A percentile compares a stretch with the other conserved stretches of the same genome.
phyloP scores from a whole-genome alignment of 805 yeast species.

The Saccharomycopsis oosterbeekiorum region DNA sequence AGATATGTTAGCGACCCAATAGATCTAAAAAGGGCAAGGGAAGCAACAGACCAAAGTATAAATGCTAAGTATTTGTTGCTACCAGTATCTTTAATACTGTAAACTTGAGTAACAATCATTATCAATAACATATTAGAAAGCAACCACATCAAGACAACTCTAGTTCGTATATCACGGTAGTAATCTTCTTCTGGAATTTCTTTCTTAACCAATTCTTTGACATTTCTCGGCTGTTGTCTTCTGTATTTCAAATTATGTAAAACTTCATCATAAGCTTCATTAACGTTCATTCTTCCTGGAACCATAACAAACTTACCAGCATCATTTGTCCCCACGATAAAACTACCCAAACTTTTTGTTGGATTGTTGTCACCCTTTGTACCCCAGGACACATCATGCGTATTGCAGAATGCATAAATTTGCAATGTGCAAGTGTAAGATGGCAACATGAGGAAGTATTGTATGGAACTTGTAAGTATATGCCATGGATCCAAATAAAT shows the following conservation, averaged over 20 bases:
- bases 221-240: slow-evolving; percentile 47
- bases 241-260: slow-evolving; percentile 63
- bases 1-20: slow-evolving; percentile 71
- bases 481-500: slow-evolving; percentile 96
- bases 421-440: slow-evolving; percentile 87
- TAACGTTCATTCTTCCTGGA: slow-evolving; percentile 63
- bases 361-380: slow-evolving; percentile 87
- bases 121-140: slow-evolving; percentile 69
- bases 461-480: slow-evolving; percentile 73
- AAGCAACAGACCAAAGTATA: slow-evolving; percentile 89
- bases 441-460: slow-evolving; percentile 84
- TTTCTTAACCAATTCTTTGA: slow-evolving; percentile 31
- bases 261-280: slow-evolving; percentile 70
- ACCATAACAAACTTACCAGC: slow-evolving; percentile 77
- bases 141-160: slow-evolving; percentile 95
- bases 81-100: slow-evolving; percentile 51
- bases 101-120: slow-evolving; percentile 82
- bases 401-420: slow-evolving; percentile 94
- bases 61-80: slow-evolving; percentile 71
- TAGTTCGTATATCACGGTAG: slow-evolving; percentile 87
- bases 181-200: slow-evolving; percentile 59
- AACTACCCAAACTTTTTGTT: slow-evolving; percentile 63
- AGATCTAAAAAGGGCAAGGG: slow-evolving; percentile 72
- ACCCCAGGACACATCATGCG: slow-evolving; percentile 99
- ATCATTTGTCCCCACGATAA: slow-evolving; percentile 70